These are phyloP conservation scores for Golubevia pallescens DNA, from an alignment of 1,284 basidiomycete genomes.

Conservation along the genomic window DNA sequence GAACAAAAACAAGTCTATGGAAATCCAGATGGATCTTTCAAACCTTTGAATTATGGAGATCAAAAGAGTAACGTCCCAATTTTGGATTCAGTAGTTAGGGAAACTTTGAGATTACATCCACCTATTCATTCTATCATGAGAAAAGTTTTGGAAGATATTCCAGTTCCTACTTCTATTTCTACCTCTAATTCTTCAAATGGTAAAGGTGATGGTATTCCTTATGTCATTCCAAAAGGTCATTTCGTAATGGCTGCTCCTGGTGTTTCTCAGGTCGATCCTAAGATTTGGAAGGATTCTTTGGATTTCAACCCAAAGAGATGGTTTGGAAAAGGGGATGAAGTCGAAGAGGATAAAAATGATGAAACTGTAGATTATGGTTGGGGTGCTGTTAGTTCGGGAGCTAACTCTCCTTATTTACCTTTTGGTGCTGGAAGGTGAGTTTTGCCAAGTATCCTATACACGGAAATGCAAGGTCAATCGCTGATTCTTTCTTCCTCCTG, in stretches of 20 bases:
- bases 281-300: constrained; percentile 79
- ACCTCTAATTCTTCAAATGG: constrained; percentile 36
- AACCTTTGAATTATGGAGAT: constrained; percentile 84
- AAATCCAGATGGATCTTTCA: constrained; percentile 73
- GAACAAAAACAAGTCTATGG: constrained; percentile 87
- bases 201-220: constrained; percentile 61
- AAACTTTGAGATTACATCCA: constrained; percentile 75
- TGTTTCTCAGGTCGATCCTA: constrained; percentile 85
- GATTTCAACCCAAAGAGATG: constrained; percentile 65
- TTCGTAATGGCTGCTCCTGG: constrained; percentile 89
- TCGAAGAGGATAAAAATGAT: constrained; percentile 76
- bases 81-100: constrained; percentile 87
- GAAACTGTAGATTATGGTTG: constrained; percentile 96
- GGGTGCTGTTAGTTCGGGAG: constrained; percentile 71
- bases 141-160: constrained; percentile 82
- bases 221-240: constrained; percentile 88
- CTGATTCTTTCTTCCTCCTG: background rate
- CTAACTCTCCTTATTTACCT: constrained; percentile 48
- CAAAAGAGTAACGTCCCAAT: constrained; percentile 77
- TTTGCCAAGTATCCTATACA: background rate
- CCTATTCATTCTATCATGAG: constrained; percentile 71
- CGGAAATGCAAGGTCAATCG: too few relatives aligned
- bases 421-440: constrained; percentile 4
- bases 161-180: constrained; percentile 78
- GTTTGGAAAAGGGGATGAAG: constrained; percentile 73